Base-by-base conservation (phyloP, 2,329 filamentous ascomycete species). In the Epichloe hybrida region DNA sequence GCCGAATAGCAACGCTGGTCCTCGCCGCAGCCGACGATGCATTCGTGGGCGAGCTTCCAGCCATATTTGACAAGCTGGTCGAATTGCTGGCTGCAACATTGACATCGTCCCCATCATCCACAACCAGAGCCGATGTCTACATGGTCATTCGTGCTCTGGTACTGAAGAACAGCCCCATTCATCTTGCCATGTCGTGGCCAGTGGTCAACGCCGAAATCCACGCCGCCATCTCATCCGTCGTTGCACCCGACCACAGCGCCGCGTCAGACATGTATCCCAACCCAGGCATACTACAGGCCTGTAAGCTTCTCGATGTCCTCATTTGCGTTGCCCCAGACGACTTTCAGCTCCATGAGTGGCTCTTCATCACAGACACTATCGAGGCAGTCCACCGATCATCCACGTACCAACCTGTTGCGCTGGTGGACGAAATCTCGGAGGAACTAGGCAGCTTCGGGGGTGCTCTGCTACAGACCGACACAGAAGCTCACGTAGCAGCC, bases 271-370 rank as follows among this genome's bases (percentile, higher is more conserved):
- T 79, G 11, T 95, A 88, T 67, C 87, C 80, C 61, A 85, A 88
- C 57, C 71, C 80, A 2, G 82, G 86, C 2, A 72, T 96, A 15
- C 71, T 98, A 3, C 91, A 98, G 65, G 90, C 89, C 0, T 96
- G 90, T 69, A 98, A 97, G 64, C 76, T 98, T 3, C 76, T 98
- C 3, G 93, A 98, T 61, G 73, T 89, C 20, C 74, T 98, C n/a
- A 77, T 97, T 13, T 83, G 88, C 42, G 74, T 90, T 7, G 84
- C 86, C 4, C 91, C 90, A 0, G 93, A 98, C 58, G 93, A 98
- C 64, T 98, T 97, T 68, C 93, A 97, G 66, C 78, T 97, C n/a
- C 85, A 95, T 61, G 88, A 96, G 71, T 98, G 93, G 93, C 79
- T 97, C 4, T 98, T 95, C 66, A 83, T 98, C 50, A 95, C 89